phyloP scores from a whole-genome alignment of 257 asterid genomes.

The Nicotiana paniculata region DNA sequence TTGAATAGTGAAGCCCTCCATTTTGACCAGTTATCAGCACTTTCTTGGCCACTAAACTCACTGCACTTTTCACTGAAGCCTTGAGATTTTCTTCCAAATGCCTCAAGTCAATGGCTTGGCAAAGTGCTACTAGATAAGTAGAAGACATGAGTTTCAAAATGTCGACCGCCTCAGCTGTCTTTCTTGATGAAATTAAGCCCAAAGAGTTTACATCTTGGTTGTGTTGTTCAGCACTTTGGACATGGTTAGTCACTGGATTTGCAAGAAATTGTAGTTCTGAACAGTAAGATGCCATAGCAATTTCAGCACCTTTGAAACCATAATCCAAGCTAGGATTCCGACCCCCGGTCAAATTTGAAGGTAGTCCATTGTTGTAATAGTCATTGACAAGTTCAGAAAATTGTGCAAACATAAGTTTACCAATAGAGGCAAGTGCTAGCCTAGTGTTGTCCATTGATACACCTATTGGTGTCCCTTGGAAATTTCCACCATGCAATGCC shows the following conservation, averaged over 20 bases:
- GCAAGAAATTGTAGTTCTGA: conserved; percentile 25
- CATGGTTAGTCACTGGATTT: conserved; percentile 27
- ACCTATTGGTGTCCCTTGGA: conserved; percentile 29
- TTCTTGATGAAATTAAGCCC: conserved; percentile 23
- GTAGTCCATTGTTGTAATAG: conserved; percentile 26
- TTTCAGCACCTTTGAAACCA: conserved; percentile 28
- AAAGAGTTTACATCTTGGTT: conserved; percentile 28
- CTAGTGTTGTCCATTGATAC: conserved; percentile 28
- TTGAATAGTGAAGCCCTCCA: conserved; percentile 20
- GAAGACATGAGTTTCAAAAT: conserved; percentile 26
- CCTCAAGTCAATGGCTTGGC: conserved; percentile 27
- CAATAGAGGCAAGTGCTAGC: conserved; percentile 22
- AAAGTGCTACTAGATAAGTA: conserved; percentile 20
- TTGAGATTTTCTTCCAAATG: conserved; percentile 24
- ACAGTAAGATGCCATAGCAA: conserved; percentile 26
- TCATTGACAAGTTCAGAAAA: conserved; percentile 27
- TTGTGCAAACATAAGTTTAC: conserved; percentile 23
- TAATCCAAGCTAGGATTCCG: conserved; percentile 26
- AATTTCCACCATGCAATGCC: conserved; percentile 28
- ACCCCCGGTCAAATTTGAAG: conserved; percentile 22
- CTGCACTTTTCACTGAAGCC: conserved; percentile 18
- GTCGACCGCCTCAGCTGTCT: conserved; percentile 24
- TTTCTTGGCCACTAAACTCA: conserved; percentile 18
- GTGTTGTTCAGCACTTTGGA: conserved; percentile 30
- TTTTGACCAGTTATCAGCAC: conserved; percentile 8